A percentile compares a stretch with the other conserved stretches of the same genome.
Conservation (phyloP, 805 yeast species). For the Candida peoriensis region DNA sequence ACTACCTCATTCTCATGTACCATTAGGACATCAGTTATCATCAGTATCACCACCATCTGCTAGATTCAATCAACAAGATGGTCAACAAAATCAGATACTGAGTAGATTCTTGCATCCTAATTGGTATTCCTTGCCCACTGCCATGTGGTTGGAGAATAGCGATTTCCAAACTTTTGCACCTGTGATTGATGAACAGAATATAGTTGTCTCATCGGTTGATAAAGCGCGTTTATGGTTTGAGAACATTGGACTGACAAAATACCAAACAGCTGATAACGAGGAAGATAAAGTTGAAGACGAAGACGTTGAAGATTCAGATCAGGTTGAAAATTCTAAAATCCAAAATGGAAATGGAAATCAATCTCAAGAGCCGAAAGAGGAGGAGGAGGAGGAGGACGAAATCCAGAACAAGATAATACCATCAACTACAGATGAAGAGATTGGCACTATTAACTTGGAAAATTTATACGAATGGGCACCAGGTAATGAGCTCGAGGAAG, state of each 20-base stretch:
- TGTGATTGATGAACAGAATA: slow-evolving; percentile 50
- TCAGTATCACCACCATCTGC: slow-evolving; percentile 22
- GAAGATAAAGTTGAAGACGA: slow-evolving; percentile 10
- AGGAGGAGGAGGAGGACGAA: slow-evolving; percentile 1
- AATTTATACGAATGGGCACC: slow-evolving; percentile 48
- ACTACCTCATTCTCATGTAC: slow-evolving; percentile 41
- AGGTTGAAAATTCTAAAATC: slow-evolving; percentile 1
- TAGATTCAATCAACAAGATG: slow-evolving; percentile 15
- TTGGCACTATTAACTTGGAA: slow-evolving; percentile 28
- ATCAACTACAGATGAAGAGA: slow-evolving; percentile 5
- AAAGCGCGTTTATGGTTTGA: slow-evolving; percentile 51
- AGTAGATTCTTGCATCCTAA: slow-evolving; percentile 53
- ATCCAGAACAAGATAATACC: slow-evolving; percentile 6
- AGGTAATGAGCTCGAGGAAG: slow-evolving; percentile 41
- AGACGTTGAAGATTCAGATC: slow-evolving; percentile 15
- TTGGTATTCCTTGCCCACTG: slow-evolving; percentile 59
- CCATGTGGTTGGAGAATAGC: slow-evolving; percentile 57
- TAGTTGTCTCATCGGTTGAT: slow-evolving; percentile 46
- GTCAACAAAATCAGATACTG: slow-evolving; percentile 46
- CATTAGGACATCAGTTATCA: slow-evolving; percentile 26
- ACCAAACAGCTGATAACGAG: slow-evolving; percentile 13
- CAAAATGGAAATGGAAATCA: slow-evolving; percentile 7
- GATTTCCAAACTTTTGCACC: slow-evolving; percentile 62
- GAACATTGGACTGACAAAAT: slow-evolving; percentile 42
- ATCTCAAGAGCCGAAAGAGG: slow-evolving; percentile 8